Base-by-base conservation (phyloP, 768 basidiomycete genomes). In the Russula compacta region DNA sequence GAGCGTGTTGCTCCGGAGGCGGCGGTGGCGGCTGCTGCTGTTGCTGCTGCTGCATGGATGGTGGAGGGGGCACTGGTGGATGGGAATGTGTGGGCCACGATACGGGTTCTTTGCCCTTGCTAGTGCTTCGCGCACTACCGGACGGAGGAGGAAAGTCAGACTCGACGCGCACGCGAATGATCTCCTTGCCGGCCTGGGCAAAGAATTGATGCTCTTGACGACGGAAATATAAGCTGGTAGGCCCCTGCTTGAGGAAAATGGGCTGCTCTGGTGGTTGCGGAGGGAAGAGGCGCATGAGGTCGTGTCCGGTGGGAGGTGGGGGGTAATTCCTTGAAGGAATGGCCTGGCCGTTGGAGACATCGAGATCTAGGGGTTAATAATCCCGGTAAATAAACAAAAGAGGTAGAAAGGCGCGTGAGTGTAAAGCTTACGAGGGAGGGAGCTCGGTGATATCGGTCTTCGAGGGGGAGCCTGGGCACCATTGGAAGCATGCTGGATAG, bases 231-330 rank as follows among this genome's bases (percentile, higher is more conserved):
- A 83, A 81, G 53, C 83, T 84, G 0, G 89, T 89, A 3, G 86
- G 82, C 0, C 84, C 83, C 2, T 80, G 77, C 58, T 81, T 75
- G 73, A 82, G 77, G 65, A 82, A 81, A 35, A 77, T 74, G 53
- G 79, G 81, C 54, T 66, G 64, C 47, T 46, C 78, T 48, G 88
- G 88, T 15, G 86, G 79, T 4, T 83, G 75, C 6, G 88, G 80
- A 0, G 89, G 89, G 69, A 90, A 91, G 75, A 91, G 81, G 14
- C 86, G 86, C 89, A 91, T 91, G 67, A 91, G 79, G 66, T 91
- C 87, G 66, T 91, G 88, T 2, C 88, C 88, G 0, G 86, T 88
- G 5, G 87, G 85, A 1, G 89, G 89, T 1, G 85, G 81, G 17
- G 88, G 88, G 69, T 83, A 87, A 64, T 83, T 84, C 59, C 84